A percentile compares a stretch with the other conserved stretches of the same genome.
Evolutionary conservation across 257 asterid genomes (phyloP).

Genomic region (Nicotiana undulata): DNA sequence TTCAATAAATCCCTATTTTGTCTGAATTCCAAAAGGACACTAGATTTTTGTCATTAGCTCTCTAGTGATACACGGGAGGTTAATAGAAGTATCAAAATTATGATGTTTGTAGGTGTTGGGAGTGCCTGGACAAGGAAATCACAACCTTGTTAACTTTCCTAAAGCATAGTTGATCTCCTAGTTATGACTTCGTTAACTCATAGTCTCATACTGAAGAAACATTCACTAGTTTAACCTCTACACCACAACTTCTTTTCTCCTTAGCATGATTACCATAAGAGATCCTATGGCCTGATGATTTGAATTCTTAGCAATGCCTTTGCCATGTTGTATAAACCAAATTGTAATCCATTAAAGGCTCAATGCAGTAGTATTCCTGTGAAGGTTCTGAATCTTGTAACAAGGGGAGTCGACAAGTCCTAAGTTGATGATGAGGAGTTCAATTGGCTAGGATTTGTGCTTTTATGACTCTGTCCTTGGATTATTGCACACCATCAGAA

Average conservation of each 20-base stretch:
- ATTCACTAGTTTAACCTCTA: background rate
- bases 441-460: background rate
- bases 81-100: too few species aligned
- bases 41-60: background rate
- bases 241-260: background rate
- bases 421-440: background rate
- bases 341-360: background rate
- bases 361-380: background rate
- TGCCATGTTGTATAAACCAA: background rate
- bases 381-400: background rate
- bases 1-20: background rate
- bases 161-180: background rate
- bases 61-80: background rate
- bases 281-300: background rate
- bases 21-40: background rate
- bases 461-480: background rate
- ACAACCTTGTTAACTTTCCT: background rate
- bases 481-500: background rate
- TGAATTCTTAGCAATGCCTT: background rate
- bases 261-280: background rate
- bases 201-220: background rate
- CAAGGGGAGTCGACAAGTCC: background rate
- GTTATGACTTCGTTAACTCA: background rate
- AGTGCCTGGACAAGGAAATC: background rate
- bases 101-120: background rate